Base-by-base conservation (phyloP, 2,329 filamentous ascomycete genomes). In the Ophiostoma sp. region DNA sequence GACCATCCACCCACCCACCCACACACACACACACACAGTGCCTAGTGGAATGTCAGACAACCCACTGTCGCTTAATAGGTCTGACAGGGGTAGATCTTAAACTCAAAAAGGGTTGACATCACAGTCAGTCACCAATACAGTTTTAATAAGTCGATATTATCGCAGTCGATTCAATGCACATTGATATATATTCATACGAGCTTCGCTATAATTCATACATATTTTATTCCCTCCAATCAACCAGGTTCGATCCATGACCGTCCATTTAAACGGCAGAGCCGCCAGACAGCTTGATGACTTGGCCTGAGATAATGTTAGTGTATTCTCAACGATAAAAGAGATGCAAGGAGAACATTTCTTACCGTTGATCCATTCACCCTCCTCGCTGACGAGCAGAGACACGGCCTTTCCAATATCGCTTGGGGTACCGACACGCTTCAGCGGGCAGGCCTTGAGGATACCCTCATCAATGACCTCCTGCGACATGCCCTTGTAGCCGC, bases 291-390 rank as follows among this genome's bases (percentile, higher is more conserved):
- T 80, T 80, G 76, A 80, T 79, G 67, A 80, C 75, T 71, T 80
- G 79, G 73, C 79, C 79, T 80, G 13, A 66, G 4, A 36, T 3
- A 23, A 27, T 44, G 48, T 65, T 35, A 67, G 72, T 31, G 54
- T n/a, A 17, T 48, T 15, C 44, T 20, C 17, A 5, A 27, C 10
- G 27, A 3, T n/a, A 7, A 65, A n/a, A 20, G 35, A 5, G n/a
- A 52, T 62, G 36, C 33, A 23, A 7, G 10, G 31, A 17, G 4
- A n/a, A 20, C 11, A n/a, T 35, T 35, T 15, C 83, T 77, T 73
- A 87, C 86, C 87, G 76, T 89, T 89, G 76, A 89, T 86, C 87
- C 87, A 89, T 78, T 88, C 86, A 70, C 85, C 84, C 75, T 87
- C 87, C 7, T 83, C 81, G 74, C 83, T 84, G 73, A 85, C 82